Conservation (phyloP, 225 moss, liverwort and hornwort genomes). For the Bryum argenteum region DNA sequence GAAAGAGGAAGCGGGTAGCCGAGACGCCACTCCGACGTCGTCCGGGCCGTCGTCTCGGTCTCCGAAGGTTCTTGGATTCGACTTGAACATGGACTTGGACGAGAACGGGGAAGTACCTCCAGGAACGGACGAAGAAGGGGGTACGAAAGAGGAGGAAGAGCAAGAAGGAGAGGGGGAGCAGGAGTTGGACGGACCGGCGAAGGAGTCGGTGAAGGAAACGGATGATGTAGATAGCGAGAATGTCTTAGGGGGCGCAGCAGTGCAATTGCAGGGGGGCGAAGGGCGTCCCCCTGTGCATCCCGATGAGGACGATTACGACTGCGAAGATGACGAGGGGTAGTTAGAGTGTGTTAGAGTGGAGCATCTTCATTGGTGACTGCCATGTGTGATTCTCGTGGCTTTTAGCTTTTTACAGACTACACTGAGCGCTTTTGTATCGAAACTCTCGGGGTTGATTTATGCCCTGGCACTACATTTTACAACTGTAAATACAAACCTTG, state of each 20-base stretch:
- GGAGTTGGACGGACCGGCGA: conserved; percentile 45
- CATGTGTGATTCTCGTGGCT: conserved; percentile 37
- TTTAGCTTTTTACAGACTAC: conserved; percentile 8
- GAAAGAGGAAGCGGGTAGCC: conserved; percentile 48
- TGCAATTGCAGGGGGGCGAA: conserved; percentile 68
- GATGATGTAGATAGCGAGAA: conserved; percentile 84
- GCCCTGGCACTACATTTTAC: conserved; percentile 49
- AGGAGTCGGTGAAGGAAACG: conserved; percentile 26
- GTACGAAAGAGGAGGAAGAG: conserved; percentile 78
- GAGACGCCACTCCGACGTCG: conserved; percentile 61
- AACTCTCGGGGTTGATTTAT: conserved; percentile 63
- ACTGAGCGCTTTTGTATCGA: conserved; percentile 31
- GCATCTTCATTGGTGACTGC: conserved; percentile 33
- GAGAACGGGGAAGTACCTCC: conserved; percentile 95
- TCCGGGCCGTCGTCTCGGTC: conserved; percentile 48
- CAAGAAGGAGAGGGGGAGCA: conserved; percentile 49
- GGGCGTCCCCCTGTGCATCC: conserved; percentile 56
- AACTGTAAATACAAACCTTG: conserved; percentile 47
- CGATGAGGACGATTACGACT: conserved; percentile 93
- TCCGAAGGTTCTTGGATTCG: conserved; percentile 75
- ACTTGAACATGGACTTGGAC: conserved; percentile 92
- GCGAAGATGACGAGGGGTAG: conserved; percentile 84
- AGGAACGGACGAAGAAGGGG: conserved; percentile 52
- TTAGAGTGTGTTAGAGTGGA: conserved; percentile 31
- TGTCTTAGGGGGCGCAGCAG: conserved; percentile 55